phyloP scores from a whole-genome alignment of 805 yeast species.

The Saccharomycopsis sp. region DNA sequence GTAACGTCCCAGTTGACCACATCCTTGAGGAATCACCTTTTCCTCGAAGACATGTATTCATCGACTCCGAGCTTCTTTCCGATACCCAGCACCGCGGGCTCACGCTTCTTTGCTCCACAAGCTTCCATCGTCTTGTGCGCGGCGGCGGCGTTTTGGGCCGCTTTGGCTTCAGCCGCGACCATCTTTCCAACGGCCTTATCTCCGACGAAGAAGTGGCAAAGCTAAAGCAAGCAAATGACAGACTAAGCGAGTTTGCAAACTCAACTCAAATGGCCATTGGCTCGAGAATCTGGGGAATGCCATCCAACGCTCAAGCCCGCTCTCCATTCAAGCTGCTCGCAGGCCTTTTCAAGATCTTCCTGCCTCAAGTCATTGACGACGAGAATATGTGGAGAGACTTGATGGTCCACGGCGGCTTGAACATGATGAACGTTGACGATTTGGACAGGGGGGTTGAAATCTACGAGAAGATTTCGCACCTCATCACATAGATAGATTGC shows the following conservation, averaged over 20 bases:
- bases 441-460: conserved; percentile 15
- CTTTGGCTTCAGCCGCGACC: too few species aligned
- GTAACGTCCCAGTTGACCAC: conserved; percentile 45
- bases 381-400: conserved; percentile 16
- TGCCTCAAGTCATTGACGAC: not conserved
- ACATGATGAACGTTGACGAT: conserved; percentile 17
- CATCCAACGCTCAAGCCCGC: too few species aligned
- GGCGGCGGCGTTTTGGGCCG: too few species aligned
- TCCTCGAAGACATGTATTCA: conserved; percentile 30
- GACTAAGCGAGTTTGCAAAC: not conserved
- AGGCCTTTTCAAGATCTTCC: too few species aligned
- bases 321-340: too few species aligned
- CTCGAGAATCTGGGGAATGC: conserved; percentile 17
- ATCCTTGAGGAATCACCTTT: conserved; percentile 23
- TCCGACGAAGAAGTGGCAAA: conserved; percentile 5
- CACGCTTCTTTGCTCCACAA: conserved; percentile 3
- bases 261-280: too few species aligned
- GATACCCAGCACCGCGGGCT: not conserved
- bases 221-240: not conserved
- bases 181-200: too few species aligned
- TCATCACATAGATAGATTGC: too few species aligned
- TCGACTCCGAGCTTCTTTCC: conserved; percentile 28
- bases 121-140: too few species aligned
- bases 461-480: conserved; percentile 2
- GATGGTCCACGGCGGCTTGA: conserved; percentile 13